Base-by-base conservation (phyloP, 768 basidiomycete species). In the Suillus americanus region DNA sequence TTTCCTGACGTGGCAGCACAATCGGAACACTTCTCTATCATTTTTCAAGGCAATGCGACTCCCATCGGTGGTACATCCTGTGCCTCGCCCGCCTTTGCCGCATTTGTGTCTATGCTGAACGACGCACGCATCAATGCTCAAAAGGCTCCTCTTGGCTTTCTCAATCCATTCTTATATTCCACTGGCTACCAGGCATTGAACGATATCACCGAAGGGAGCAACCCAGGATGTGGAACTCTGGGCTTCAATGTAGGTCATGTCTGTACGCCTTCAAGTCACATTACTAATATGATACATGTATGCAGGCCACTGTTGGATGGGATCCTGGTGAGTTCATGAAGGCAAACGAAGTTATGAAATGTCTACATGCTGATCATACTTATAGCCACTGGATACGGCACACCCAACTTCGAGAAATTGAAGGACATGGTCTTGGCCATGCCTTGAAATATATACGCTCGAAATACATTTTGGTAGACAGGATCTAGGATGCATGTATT, bases 1-100 rank as follows among this genome's bases (percentile, higher is more conserved):
- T 79, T 80, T 68, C 90, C 89, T 12, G 90, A 92, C 67, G 87
- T 91, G 40, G 77, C 89, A 0, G 88, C 90, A 0, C 88, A 88
- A 70, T 79, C 80, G 1, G 69, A 72, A 50, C 71, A 75, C 41
- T 90, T 84, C 79, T 73, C 75, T 14, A 80, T 90, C 50, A 80
- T 80, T 73, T 73, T 81, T 55, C 61, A 70, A 33, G 86, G 86
- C 3, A 20, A 55, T 7, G 37, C 77, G 14, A 65, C 64, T n/a
- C 70, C 73, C 1, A 80, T 86, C 62, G 83, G 78, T 1, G 91
- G 91, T 40, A 92, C 91, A 2, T 90, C 89, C 16, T 86, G 87
- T 0, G 71, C 89, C 1, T 70, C 87, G 9, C 90, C 90, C 0
- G 80, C 88, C 0, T 88, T 92, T 64, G 82, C 89, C 7, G 85